These are phyloP conservation scores for Fusarium palustre DNA, from an alignment of 2,329 filamentous ascomycete species.

Conservation along the genomic window DNA sequence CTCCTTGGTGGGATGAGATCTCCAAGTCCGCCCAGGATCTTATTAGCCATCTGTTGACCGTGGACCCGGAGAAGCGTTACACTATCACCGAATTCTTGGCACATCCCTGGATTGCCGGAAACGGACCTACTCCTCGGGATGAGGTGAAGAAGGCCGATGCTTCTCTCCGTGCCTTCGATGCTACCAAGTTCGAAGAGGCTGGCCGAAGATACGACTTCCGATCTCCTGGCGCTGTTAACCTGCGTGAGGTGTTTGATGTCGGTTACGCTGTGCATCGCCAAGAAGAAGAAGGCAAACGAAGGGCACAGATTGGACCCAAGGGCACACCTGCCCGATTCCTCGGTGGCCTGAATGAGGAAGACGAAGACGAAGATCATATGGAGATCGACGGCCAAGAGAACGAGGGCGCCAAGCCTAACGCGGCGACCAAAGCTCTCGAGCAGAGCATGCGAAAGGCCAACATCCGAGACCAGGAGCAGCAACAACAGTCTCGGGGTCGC, in stretches of 20 bases:
- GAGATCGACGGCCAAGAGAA: conserved; percentile 72
- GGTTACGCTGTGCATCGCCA: conserved; percentile 97
- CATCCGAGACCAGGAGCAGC: conserved; percentile 65
- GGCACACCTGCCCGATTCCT: conserved; percentile 68
- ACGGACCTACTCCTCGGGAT: conserved; percentile 66
- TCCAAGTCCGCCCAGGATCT: conserved; percentile 94
- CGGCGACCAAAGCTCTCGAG: conserved; percentile 76
- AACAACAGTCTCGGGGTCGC: conserved; percentile 48
- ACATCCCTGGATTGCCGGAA: conserved; percentile 92
- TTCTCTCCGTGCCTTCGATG: conserved; percentile 67
- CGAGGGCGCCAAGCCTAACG: conserved; percentile 57
- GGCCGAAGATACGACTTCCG: conserved; percentile 90
- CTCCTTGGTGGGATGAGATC: conserved; percentile 99
- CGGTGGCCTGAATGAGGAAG: conserved; percentile 76
- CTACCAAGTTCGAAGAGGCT: conserved; percentile 63
- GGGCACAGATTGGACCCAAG: conserved; percentile 83
- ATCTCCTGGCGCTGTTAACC: conserved; percentile 92
- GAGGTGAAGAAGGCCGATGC: conserved; percentile 66
- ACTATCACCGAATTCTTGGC: conserved; percentile 91
- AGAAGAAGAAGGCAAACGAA: conserved; percentile 93
- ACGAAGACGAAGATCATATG: conserved; percentile 62
- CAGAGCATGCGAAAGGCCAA: conserved; percentile 88
- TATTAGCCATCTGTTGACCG: conserved; percentile 90
- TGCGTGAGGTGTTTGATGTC: conserved; percentile 97
- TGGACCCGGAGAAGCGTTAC: conserved; percentile 94